Base-by-base conservation (phyloP, 352 stramenopile genomes). In the Phytopythium delawarense region DNA sequence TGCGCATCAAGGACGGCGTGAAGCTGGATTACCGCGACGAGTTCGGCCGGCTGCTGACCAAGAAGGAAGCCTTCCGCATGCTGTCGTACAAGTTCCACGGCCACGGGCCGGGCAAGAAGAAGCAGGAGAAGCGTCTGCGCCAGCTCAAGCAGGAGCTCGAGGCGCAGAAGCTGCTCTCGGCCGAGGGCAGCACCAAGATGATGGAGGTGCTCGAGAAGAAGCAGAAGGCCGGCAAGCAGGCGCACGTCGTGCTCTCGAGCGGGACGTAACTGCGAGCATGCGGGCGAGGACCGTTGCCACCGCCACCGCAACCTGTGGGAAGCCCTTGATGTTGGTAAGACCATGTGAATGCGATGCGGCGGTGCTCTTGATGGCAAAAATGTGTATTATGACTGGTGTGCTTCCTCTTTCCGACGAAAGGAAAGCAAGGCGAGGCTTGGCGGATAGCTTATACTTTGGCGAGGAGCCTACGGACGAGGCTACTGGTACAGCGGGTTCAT, bases 71-170 rank as follows among this genome's bases (percentile, higher is more conserved):
- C 1, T 99, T 98, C 84, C 93, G 97, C 34, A 80, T 99, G 69
- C 76, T 99, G 34, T 98, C 92, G 73, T 99, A 99, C 82, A 97
- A 98, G 67, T 99, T 99, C 77, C 97, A 99, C 72, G 97, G 97
- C 28, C 94, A 99, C 66, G 95, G 94, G 7, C 97, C 94, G 7
- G 92, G 90, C 8, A 98, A 99, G 76, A 99, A 98, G 72, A 99
- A 99, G 67, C 89, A 98, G 66, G 97, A 99, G 67, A 98, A 99
- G 70, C 82, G 91, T 2, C 62, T 96, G 37, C 92, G 91, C 55
- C 72, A 94, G 57, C 66, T 97, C 2, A 92, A 96, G 69, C 83
- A 92, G 50, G 85, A 95, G 55, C 70, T 93, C 18, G 68, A 76
- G 40, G 73, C 84, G 9, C 80, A 92, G 59, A 93, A 96, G 62